Base-by-base conservation (phyloP, 2,329 filamentous ascomycete species). In the Shiraia bambusicola region DNA sequence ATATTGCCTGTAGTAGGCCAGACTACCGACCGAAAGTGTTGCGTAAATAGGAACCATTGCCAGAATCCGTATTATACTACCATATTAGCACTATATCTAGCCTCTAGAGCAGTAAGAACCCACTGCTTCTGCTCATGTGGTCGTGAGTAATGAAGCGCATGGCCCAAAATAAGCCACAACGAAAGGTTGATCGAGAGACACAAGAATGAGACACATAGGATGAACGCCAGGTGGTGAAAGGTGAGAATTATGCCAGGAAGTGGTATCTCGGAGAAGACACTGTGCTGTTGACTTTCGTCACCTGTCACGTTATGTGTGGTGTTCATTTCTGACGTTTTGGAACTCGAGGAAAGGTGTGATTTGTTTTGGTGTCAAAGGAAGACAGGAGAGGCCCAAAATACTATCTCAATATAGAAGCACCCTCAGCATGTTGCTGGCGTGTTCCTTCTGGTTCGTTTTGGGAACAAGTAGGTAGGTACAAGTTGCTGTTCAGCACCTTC, bases 31-130 rank as follows among this genome's bases (percentile, higher is more conserved):
- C 25, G 86, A 83, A 14, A 89, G 83, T 28, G 83, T 74, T 36
- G 85, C 77, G 67, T 94, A 94, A 47, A 94, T 76, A 28, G 89
- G 89, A 35, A 94, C 81, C 87, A 94, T 92, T 66, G 91, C 84
- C 17, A 95, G 78, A 53, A 95, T 92, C 34, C 89, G 87, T 57
- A 94, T 91, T 59, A 93, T 90, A 63, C 83, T 88, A 26, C 1
- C 3, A 2, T 12, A 41, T 63, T 34, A 65, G 58, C 32, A 30
- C 5, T n/a, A 14, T 19, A 10, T 11, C 14, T 3, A 9, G 6
- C 11, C 14, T n/a, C 31, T 13, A 3, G n/a, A 25, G 5, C 25
- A 6, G 26, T 28, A 19, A 13, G n/a, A 36, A 69, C 74, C 42
- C 63, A 79, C 76, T 83, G 78, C 56, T 75, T 78, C 60, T 84